phyloP scores from a whole-genome alignment of 140 eudicot species.

The Flaveria floridana region DNA sequence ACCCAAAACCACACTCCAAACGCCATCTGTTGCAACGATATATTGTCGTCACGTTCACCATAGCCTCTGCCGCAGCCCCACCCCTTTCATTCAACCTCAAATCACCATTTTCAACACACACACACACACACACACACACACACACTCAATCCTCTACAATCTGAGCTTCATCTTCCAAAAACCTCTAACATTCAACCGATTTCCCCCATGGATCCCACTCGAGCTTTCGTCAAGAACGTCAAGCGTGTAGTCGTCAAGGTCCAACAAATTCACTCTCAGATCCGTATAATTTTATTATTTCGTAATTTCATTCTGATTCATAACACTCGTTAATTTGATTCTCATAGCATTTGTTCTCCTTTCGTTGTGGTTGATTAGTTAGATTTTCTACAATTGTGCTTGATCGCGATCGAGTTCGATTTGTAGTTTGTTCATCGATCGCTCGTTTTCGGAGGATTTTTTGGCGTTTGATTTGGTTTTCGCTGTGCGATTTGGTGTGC shows the following conservation, averaged over 20 bases:
- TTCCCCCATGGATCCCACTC: constrained; percentile 65
- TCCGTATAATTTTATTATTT: neutral
- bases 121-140: neutral
- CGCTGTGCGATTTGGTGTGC: constrained; percentile 3
- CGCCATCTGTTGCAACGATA: constrained; percentile 41
- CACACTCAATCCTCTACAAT: neutral
- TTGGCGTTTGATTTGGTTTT: constrained; percentile 3
- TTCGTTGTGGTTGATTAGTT: neutral
- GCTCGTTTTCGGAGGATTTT: constrained; percentile 33
- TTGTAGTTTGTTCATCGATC: constrained; percentile 19
- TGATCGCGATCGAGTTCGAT: constrained; percentile 30
- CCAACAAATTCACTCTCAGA: neutral
- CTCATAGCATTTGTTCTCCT: neutral
- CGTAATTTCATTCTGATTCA: no score
- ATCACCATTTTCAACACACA: constrained; percentile 16
- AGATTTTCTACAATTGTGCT: constrained; percentile 21
- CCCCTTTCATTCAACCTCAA: neutral
- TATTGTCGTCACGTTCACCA: constrained; percentile 40
- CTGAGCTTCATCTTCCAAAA: constrained; percentile 8
- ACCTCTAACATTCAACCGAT: constrained; percentile 20
- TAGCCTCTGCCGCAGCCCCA: constrained; percentile 36
- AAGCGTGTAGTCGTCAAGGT: constrained; percentile 92
- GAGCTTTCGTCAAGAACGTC: constrained; percentile 73
- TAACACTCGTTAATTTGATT: neutral
- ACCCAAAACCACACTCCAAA: constrained; percentile 25